Evolutionary conservation across 2,329 filamentous ascomycete species (phyloP), one percentile per base, ranked within the genome.

Genomic region (Colletotrichum sp.): DNA sequence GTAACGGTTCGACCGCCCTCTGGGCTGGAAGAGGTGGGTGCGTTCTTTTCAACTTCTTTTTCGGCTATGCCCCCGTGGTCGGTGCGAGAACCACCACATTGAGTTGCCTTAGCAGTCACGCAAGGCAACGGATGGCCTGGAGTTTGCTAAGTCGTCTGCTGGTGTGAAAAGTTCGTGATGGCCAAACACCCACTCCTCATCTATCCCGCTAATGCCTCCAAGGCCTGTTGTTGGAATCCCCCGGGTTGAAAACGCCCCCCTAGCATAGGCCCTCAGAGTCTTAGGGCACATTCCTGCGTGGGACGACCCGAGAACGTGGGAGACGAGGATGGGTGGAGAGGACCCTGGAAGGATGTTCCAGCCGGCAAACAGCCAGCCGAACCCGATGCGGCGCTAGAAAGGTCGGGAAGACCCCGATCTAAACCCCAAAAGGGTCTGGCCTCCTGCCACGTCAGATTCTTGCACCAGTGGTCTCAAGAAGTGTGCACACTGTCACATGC

Each of bases 371-470:
- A 49, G 49, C 24, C 68, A 71, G 18, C 39, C 15, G 39, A 64
- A 59, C 59, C 71, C 32, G n/a, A 59, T 59, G 44, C 32, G 39
- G 55, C 32, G 34, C 30, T 69, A 26, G 36, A 69, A 49, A 15
- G 44, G 26, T 69, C 65, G 28, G 55, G 32, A 30, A n/a, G 21
- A 18, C 21, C 24, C 62, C 62, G 30, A 39, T 44, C 9, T n/a
- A 30, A 30, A n/a, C 32, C 60, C 30, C 18, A 16, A 28, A 18
- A 32, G 57, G n/a, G n/a, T 32, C 34, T 39, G 55, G 55, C 24
- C 12, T 26, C 3, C 15, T 66, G 72, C 67, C 72, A 74, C 72
- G 72, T 71, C 72, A 74, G 32, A 65, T 60, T 34, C 24, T 34
- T 49, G 32, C 59, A 59, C 68, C 67, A 62, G 28, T 12, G 30